phyloP scores from a whole-genome alignment of 2,329 filamentous ascomycete species.

The Annulohypoxylon truncatum region DNA sequence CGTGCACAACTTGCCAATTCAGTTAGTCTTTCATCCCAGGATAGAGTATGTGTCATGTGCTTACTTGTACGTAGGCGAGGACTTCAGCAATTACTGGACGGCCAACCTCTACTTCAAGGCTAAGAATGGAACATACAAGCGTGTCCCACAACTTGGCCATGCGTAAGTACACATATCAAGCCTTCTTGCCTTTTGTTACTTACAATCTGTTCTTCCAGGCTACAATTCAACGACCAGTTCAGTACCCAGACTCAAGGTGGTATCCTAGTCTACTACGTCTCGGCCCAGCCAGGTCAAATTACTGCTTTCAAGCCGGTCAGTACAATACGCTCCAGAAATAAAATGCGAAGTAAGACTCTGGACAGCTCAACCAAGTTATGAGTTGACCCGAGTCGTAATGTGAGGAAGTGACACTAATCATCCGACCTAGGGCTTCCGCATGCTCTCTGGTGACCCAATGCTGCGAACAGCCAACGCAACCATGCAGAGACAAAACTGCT shows the following conservation, averaged over 20 bases:
- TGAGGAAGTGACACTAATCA: constrained; percentile 54
- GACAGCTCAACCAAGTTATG: no score
- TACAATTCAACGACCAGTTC: constrained; percentile 56
- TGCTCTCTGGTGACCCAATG: constrained; percentile 59
- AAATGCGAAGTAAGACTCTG: no score
- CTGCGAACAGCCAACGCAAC: constrained; percentile 47
- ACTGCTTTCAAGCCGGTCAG: constrained; percentile 62
- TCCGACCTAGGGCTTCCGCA: constrained; percentile 56
- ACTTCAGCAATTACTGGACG: constrained; percentile 51
- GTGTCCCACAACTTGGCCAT: constrained; percentile 60
- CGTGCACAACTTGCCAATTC: constrained; percentile 56
- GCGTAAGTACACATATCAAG: constrained; percentile 60
- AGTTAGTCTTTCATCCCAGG: constrained; percentile 12
- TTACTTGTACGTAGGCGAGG: constrained; percentile 39
- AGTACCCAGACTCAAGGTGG: constrained; percentile 57
- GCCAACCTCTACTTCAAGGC: constrained; percentile 51
- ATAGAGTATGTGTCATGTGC: not conserved
- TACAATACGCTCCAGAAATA: constrained; percentile 65
- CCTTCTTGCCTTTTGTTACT: constrained; percentile 11
- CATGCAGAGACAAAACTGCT: constrained; percentile 55
- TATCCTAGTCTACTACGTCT: constrained; percentile 61
- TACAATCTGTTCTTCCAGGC: constrained; percentile 36
- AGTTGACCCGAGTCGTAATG: constrained; percentile 53
- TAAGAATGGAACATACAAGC: constrained; percentile 49
- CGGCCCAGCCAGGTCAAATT: constrained; percentile 55